Percentiles rank a stretch among this genome's conserved stretches.
Evolutionary conservation across 768 basidiomycete genomes (phyloP).

Genomic region (Mycena venus): DNA sequence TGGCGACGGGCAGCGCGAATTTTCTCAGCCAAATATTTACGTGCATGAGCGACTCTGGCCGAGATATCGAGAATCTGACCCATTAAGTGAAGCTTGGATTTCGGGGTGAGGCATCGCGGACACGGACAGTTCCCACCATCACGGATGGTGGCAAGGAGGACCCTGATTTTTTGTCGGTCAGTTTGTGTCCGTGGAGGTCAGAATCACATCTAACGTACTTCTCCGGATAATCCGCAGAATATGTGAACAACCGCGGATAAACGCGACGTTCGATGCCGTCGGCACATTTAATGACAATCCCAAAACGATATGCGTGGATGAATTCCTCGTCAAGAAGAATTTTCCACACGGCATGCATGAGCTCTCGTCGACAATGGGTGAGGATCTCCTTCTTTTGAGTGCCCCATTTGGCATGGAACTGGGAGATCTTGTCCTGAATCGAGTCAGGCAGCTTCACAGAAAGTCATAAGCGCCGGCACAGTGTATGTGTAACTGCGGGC

Average conservation of each 20-base stretch:
- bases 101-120: constrained; percentile 35
- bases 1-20: not conserved
- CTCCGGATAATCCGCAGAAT: constrained; percentile 45
- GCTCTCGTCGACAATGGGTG: constrained; percentile 44
- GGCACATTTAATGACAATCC: constrained; percentile 38
- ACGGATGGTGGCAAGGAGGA: constrained; percentile 31
- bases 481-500: not conserved
- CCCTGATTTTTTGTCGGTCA: not conserved
- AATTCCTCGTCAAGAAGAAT: constrained; percentile 42
- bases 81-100: constrained; percentile 32
- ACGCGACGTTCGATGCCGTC: constrained; percentile 40
- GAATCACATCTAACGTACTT: constrained; percentile 34
- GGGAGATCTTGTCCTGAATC: constrained; percentile 37
- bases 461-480: no score
- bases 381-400: constrained; percentile 35
- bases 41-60: not conserved
- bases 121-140: constrained; percentile 38
- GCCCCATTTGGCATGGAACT: constrained; percentile 24
- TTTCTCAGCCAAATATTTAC: not conserved
- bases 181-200: not conserved
- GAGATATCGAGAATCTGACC: constrained; percentile 17
- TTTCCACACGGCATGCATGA: constrained; percentile 42
- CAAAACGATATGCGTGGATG: constrained; percentile 39
- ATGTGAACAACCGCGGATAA: constrained; percentile 41
- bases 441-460: constrained; percentile 44